Percentiles rank a stretch among this genome's conserved stretches.
These are phyloP conservation scores for Tremellales sp. DNA, from an alignment of 1,284 basidiomycete genomes.

Conservation along the genomic window DNA sequence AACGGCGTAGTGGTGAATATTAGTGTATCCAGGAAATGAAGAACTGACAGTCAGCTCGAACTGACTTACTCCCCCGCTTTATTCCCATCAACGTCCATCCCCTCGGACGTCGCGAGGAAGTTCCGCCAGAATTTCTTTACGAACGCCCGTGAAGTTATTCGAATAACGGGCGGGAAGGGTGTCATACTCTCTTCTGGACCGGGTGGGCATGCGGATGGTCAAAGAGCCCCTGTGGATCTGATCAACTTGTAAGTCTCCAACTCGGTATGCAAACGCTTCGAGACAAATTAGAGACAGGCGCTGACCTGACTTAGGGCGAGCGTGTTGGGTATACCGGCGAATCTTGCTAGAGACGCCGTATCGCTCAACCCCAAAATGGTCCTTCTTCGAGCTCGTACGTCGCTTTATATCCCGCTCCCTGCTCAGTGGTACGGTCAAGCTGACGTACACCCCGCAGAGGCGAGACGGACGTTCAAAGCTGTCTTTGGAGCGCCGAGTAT, in stretches of 20 bases:
- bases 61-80: conserved; percentile 44
- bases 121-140: conserved; percentile 46
- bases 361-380: conserved; percentile 36
- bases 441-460: conserved; percentile 31
- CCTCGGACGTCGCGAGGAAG: conserved; percentile 23
- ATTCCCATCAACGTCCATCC: conserved; percentile 29
- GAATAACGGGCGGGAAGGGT: conserved; percentile 44
- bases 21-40: not conserved
- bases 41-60: conserved; percentile 36
- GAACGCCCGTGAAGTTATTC: conserved; percentile 45
- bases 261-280: no score
- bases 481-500: conserved; percentile 37
- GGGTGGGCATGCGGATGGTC: conserved; percentile 23
- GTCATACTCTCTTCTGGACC: conserved; percentile 46
- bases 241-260: conserved; percentile 39
- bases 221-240: conserved; percentile 42
- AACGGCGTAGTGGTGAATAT: conserved; percentile 48
- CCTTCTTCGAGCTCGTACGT: conserved; percentile 46
- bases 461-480: conserved; percentile 44
- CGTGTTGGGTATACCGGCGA: conserved; percentile 46
- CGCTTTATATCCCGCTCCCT: not conserved
- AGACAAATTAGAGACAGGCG: no score
- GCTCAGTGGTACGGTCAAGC: not conserved
- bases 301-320: not conserved
- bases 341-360: conserved; percentile 46